Base-by-base conservation (phyloP, 495 filamentous ascomycete genomes). In the Xylaria flabelliformis region DNA sequence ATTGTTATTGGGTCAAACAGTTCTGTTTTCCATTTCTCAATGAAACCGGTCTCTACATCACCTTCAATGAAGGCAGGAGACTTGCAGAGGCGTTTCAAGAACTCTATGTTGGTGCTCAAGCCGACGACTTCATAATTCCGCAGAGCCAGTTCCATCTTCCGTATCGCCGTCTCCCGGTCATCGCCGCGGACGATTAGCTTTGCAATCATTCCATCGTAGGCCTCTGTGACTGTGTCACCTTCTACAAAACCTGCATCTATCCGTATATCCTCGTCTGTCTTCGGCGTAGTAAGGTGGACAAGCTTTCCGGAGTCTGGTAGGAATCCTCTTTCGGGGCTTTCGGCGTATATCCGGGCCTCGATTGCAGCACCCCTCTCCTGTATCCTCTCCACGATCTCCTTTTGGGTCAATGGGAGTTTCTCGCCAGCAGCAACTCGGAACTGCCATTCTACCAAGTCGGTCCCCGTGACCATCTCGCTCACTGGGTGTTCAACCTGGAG, bases 181-280 rank as follows among this genome's bases (percentile, higher is more conserved):
- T 85, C 86, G 21, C 93, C 97, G 34, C 90, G 87, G n/a, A 98
- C 94, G 72, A 99, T 98, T 67, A 99, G 86, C 80, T 99, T 99
- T 53, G 97, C 92, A 72, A 99, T 98, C 96, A 99, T 98, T 6
- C 96, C 95, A 74, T 99, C 96, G 81, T 98, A 99, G 66, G 96
- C 91, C n/a, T 94, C 92, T 0, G 94, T 97, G 0, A 99, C 91
- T 72, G 95, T 92, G 77, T 98, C 95, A 21, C 97, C 97, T 73
- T 92, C 86, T 15, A 94, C 87, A 76, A 98, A 98, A 0, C 97
- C 97, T 9, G 94, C 92, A 77, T 99, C 96, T 69, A 99, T 94
- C 36, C 96, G 89, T 55, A 97, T 88, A 71, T 91, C 91, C 3
- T 92, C 87, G 13, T 87, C 87, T 0, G 83, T 77, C n/a, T 82